phyloP scores from a whole-genome alignment of 1,284 basidiomycete genomes.

The Exsudoporus floridanus region DNA sequence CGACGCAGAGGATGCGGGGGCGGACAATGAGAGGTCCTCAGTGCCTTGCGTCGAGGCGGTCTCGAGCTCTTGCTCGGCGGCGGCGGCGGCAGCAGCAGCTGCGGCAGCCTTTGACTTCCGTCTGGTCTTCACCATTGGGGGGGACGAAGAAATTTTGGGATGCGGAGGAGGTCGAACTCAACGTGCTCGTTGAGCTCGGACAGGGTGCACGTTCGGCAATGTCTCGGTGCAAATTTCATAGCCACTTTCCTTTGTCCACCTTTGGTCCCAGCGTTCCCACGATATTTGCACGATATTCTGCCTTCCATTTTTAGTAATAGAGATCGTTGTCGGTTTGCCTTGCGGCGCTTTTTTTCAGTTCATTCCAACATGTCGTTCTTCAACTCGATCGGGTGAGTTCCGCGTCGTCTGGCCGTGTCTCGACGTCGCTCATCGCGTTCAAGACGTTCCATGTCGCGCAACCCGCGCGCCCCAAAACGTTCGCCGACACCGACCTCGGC shows the following conservation, averaged over 20 bases:
- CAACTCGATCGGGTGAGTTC: slow-evolving; percentile 68
- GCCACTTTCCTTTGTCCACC: not conserved
- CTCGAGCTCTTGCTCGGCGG: slow-evolving; percentile 31
- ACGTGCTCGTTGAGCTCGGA: slow-evolving; percentile 18
- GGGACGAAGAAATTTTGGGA: not conserved
- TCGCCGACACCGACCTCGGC: slow-evolving; percentile 71
- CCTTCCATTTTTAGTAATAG: slow-evolving; percentile 10
- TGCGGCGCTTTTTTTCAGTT: not conserved
- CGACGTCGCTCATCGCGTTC: not conserved
- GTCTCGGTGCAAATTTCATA: slow-evolving; percentile 5
- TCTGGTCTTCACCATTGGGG: slow-evolving; percentile 39
- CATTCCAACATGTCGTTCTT: slow-evolving; percentile 66
- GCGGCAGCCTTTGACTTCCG: slow-evolving; percentile 45
- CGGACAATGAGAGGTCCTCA: slow-evolving; percentile 25
- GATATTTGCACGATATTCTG: slow-evolving; percentile 1
- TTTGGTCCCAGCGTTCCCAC: slow-evolving; percentile 21
- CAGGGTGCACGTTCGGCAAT: slow-evolving; percentile 10
- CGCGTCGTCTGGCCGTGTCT: not conserved
- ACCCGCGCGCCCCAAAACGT: slow-evolving; percentile 60
- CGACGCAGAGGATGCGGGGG: slow-evolving; percentile 9
- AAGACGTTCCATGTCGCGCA: slow-evolving; percentile 71
- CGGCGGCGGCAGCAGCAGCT: slow-evolving; percentile 32
- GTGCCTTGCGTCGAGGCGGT: slow-evolving; percentile 37
- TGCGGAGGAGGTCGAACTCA: slow-evolving; percentile 2
- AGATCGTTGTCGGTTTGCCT: not conserved